Evolutionary conservation across 257 asterid species (phyloP), one percentile per base, ranked within the genome.

Genomic region (Petunia secreta): DNA sequence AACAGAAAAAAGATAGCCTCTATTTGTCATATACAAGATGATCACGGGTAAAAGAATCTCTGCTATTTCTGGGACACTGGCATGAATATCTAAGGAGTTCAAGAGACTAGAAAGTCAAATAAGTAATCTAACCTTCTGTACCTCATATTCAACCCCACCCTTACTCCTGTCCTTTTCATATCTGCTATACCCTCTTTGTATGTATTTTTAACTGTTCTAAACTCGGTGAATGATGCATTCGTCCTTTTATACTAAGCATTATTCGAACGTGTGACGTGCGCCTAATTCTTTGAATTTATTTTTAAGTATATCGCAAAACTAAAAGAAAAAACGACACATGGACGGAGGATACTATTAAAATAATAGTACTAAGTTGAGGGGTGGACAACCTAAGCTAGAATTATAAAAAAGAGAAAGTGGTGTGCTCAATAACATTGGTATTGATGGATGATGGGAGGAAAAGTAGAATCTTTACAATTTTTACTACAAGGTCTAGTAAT

Each of bases 41-140:
- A 50, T 80, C 79, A 80, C 79, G 83, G 79, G 79, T 44, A 46
- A 80, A 64, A 59, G 79, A 80, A 80, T 80, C 83, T 80, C 79
- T 80, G 83, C 52, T 40, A 60, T 14, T 64, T 79, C 77, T 77
- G 73, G 50, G 62, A 11, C 62, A 46, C 60, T 48, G 77, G 62
- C 77, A 73, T 73, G 44, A 73, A 63, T 48, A 78, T 78, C 75
- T 78, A 63, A 63, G 58, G 62, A 63, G 75, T 57, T 37, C 9
- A 50, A 60, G 81, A 78, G 50, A 63, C 44, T 39, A 78, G 7
- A 66, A 62, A 78, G 73, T 63, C 75, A 78, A 63, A 48, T 4
- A 34, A 63, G 3, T 39, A 62, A 39, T 16, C 81, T 63, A 79
- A 79, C 64, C 14, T 10, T 48, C 15, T 67, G 75, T 38, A 41